Evolutionary conservation across 257 asterid genomes (phyloP), one percentile per base, ranked within the genome.

Genomic region (Gentiana macrophylla): DNA sequence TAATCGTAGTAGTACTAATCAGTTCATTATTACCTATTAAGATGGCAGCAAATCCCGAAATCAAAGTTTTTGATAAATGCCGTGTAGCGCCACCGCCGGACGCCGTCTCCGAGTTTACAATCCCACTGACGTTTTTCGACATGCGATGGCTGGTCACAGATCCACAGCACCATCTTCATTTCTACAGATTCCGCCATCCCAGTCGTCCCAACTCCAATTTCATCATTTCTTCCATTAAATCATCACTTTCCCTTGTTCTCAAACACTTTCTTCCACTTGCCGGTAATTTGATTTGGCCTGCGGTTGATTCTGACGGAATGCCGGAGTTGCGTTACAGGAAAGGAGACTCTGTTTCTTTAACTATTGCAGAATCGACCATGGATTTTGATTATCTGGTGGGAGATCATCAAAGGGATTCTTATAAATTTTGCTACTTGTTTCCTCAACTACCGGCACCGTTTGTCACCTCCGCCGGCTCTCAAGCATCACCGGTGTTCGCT

Each of bases 181-280:
- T 78, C 65, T 78, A 78, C 59, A 50, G 62, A 43, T 55, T 66
- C 67, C 70, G 78, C 6, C 68, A 77, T 24, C 68, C 84, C 55
- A 65, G 12, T 3, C 0, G 67, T 4, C 65, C 60, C 13, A 77
- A 77, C 73, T 3, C 68, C 13, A 56, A 77, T 15, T 33, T 49
- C 1, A 15, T 74, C 0, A 67, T 77, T 11, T 82, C 88, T 0
- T 49, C 9, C 32, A 56, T 77, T 57, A 72, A 72, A 50, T 15
- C 38, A 7, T 77, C 84, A 4, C 78, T 80, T 3, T 72, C 87
- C 32, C 67, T 24, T 11, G 61, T 81, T 1, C 84, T 80, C 63
- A 62, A 58, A 47, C 74, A 78, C 52, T 75, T 70, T 62, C 74
- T 70, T 60, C 85, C 89, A 0, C 65, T 81, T 7, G 75, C 85